Evolutionary conservation across 2,329 filamentous ascomycete genomes (phyloP).

Genomic region (Fusarium tuaranense): DNA sequence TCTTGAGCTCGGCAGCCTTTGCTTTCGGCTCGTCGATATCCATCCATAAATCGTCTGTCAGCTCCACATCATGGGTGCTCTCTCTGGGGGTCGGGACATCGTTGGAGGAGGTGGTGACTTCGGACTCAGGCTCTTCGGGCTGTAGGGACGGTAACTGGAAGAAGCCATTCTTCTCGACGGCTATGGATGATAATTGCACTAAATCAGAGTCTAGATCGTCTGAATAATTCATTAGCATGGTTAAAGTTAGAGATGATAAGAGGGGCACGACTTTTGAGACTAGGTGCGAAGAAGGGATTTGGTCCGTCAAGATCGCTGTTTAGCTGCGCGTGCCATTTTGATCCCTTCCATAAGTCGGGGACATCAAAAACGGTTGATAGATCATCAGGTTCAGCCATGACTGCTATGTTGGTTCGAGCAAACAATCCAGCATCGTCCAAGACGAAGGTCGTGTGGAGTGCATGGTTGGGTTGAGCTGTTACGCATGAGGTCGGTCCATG

Average conservation of each 20-base stretch:
- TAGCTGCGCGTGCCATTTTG: slow-evolving; percentile 59
- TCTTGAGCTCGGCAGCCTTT: slow-evolving; percentile 62
- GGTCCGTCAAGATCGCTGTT: slow-evolving; percentile 25
- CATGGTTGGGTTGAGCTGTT: slow-evolving; percentile 7
- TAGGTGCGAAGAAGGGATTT: slow-evolving; percentile 58
- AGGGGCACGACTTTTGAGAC: slow-evolving; percentile 48
- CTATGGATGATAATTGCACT: slow-evolving; percentile 34
- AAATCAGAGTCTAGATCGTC: slow-evolving; percentile 28
- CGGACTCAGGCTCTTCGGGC: slow-evolving; percentile 18
- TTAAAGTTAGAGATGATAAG: background rate
- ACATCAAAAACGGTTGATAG: slow-evolving; percentile 71
- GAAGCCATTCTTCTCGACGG: slow-evolving; percentile 46
- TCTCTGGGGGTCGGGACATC: slow-evolving; percentile 10
- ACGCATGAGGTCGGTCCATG: background rate
- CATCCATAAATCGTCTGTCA: slow-evolving; percentile 59
- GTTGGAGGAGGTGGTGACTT: slow-evolving; percentile 13
- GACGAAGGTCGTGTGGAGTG: background rate
- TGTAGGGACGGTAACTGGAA: slow-evolving; percentile 42
- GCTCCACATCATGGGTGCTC: slow-evolving; percentile 15
- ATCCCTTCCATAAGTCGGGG: slow-evolving; percentile 69
- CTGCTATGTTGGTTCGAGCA: slow-evolving; percentile 10
- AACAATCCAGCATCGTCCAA: slow-evolving; percentile 25
- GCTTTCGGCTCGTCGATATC: slow-evolving; percentile 48
- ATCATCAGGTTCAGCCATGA: slow-evolving; percentile 55
- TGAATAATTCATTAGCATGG: slow-evolving; percentile 12